phyloP scores from a whole-genome alignment of 2,329 filamentous ascomycete species.

The Epichloe brachyelytri region DNA sequence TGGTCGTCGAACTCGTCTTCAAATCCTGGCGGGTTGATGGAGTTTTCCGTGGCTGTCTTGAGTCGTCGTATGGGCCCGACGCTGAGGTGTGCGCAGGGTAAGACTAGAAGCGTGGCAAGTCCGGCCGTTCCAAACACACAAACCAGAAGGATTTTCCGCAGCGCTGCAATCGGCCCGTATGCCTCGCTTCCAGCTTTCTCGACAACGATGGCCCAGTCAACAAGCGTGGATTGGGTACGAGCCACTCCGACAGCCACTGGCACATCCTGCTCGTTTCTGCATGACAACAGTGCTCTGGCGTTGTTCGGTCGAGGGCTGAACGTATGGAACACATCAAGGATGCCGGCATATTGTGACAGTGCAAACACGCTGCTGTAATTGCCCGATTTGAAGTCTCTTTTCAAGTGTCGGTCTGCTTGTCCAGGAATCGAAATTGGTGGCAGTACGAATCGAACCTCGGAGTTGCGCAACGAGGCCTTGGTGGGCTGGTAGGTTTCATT shows the following conservation, averaged over 20 bases:
- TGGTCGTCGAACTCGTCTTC: slow-evolving; percentile 34
- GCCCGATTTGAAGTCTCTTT: slow-evolving; percentile 20
- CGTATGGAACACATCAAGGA: slow-evolving; percentile 43
- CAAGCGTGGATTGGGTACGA: slow-evolving; percentile 51
- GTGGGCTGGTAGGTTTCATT: slow-evolving; percentile 31
- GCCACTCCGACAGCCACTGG: slow-evolving; percentile 72
- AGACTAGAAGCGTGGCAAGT: slow-evolving; percentile 55
- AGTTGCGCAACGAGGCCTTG: slow-evolving; percentile 25
- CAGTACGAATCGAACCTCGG: slow-evolving; percentile 45
- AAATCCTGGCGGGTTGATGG: slow-evolving; percentile 53
- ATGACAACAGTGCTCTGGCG: slow-evolving; percentile 54
- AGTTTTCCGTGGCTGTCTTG: slow-evolving; percentile 61
- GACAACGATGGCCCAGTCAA: slow-evolving; percentile 72
- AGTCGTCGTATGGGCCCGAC: slow-evolving; percentile 69
- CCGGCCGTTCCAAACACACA: slow-evolving; percentile 78
- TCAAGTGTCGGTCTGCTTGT: slow-evolving; percentile 34
- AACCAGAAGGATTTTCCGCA: slow-evolving; percentile 69
- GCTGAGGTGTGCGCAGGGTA: slow-evolving; percentile 70
- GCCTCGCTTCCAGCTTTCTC: slow-evolving; percentile 66
- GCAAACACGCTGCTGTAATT: slow-evolving; percentile 39
- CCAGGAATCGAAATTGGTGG: slow-evolving; percentile 33
- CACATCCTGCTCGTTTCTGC: slow-evolving; percentile 57
- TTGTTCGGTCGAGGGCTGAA: slow-evolving; percentile 42
- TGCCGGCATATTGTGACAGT: slow-evolving; percentile 49
- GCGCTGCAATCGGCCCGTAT: slow-evolving; percentile 57